These are phyloP conservation scores for Diplodia corticola DNA, from an alignment of 2,329 filamentous ascomycete genomes.

Conservation along the genomic window DNA sequence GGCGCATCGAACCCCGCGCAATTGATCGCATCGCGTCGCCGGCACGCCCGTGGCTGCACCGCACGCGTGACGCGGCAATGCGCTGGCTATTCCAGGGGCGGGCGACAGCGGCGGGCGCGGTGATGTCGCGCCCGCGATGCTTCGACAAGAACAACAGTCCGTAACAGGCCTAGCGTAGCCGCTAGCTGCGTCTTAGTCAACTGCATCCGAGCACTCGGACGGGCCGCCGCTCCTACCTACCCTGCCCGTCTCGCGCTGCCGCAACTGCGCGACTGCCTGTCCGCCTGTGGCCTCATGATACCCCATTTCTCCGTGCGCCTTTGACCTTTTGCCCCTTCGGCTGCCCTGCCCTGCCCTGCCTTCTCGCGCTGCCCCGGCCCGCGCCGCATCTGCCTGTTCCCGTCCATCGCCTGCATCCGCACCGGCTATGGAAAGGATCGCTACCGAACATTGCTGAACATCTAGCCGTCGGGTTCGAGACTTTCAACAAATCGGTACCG, in stretches of 20 bases:
- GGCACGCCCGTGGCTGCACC: background rate
- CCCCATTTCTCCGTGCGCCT: background rate
- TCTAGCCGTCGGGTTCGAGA: background rate
- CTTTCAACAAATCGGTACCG: too few species aligned
- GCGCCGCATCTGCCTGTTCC: background rate
- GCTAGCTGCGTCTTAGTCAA: constrained; percentile 10
- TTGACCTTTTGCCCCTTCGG: background rate
- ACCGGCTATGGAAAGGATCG: constrained; percentile 3
- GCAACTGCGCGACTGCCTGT: too few species aligned
- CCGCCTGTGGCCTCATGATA: background rate
- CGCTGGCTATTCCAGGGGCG: background rate
- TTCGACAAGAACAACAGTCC: background rate
- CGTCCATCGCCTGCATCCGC: background rate
- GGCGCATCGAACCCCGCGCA: background rate
- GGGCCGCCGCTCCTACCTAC: background rate
- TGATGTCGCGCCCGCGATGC: constrained; percentile 5
- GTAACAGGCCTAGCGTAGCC: background rate
- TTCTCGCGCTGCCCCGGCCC: too few species aligned
- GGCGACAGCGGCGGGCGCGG: background rate
- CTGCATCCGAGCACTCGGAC: background rate
- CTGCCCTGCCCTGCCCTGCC: background rate
- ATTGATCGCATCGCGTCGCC: background rate
- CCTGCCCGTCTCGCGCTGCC: background rate
- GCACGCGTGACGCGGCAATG: constrained; percentile 11
- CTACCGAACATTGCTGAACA: background rate